These are phyloP conservation scores for Sphagnurus paluster DNA, from an alignment of 1,284 basidiomycete genomes.

Conservation along the genomic window DNA sequence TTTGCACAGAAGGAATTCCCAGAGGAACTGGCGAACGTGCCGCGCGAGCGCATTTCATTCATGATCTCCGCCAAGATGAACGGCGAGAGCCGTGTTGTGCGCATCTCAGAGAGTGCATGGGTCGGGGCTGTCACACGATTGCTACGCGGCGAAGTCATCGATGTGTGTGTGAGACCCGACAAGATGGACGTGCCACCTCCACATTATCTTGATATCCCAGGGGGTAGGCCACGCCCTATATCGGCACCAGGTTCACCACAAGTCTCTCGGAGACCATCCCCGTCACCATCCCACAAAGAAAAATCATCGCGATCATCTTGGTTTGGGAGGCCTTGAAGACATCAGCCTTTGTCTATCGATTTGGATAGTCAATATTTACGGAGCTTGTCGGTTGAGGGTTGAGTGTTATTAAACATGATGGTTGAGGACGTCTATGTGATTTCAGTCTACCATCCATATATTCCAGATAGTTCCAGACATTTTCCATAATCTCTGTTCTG, in stretches of 20 bases:
- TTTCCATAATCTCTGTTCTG: too few species aligned
- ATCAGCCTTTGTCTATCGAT: too few species aligned
- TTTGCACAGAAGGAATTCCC: slow-evolving; percentile 49
- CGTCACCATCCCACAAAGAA: slow-evolving; percentile 18
- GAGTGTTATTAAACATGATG: too few species aligned
- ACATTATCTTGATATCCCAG: slow-evolving; percentile 34
- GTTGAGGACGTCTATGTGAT: too few species aligned
- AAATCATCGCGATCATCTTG: slow-evolving; percentile 44
- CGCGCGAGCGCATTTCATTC: slow-evolving; percentile 47
- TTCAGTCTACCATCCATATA: too few species aligned
- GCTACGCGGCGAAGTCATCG: slow-evolving; percentile 53
- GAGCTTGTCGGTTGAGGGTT: too few species aligned
- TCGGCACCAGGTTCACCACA: slow-evolving; percentile 22
- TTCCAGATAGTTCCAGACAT: too few species aligned
- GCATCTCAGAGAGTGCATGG: slow-evolving; percentile 63
- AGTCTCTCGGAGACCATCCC: slow-evolving; percentile 22
- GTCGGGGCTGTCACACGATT: slow-evolving; percentile 41
- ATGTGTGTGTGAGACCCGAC: slow-evolving; percentile 37
- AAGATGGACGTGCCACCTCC: slow-evolving; percentile 31
- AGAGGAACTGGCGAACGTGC: slow-evolving; percentile 40
- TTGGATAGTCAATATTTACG: too few species aligned
- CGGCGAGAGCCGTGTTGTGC: slow-evolving; percentile 35
- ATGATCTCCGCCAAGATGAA: slow-evolving; percentile 36
- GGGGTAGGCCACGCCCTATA: slow-evolving; percentile 19
- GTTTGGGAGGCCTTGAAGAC: slow-evolving; percentile 16